Conservation (phyloP, 2,329 filamentous ascomycete genomes). For the Fusarium pseudonygamai region DNA sequence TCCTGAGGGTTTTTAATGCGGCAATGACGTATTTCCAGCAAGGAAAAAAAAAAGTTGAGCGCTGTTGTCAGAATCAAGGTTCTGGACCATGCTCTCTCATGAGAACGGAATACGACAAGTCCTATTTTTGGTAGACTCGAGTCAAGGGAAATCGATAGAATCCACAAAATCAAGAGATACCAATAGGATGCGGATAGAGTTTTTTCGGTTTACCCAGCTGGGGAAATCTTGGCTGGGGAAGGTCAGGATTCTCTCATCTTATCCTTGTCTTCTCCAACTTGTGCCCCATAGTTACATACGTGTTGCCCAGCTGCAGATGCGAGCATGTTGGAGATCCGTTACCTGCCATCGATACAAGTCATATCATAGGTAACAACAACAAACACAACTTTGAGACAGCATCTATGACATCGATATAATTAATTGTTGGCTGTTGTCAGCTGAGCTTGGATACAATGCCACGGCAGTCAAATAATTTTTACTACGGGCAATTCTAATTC, state of each 20-base stretch:
- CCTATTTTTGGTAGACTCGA: slow-evolving; percentile 1
- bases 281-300: neutral
- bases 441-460: neutral
- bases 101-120: slow-evolving; percentile 3
- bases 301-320: neutral
- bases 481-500: neutral
- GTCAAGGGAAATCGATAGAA: neutral
- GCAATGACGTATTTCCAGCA: slow-evolving; percentile 38
- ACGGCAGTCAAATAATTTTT: neutral
- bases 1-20: slow-evolving; percentile 10
- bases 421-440: too few relatives aligned
- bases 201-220: slow-evolving; percentile 14
- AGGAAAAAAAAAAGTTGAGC: neutral
- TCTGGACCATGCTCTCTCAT: slow-evolving; percentile 16
- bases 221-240: slow-evolving; percentile 15
- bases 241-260: slow-evolving; percentile 1
- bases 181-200: neutral
- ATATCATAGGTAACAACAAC: neutral
- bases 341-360: neutral
- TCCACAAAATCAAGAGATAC: slow-evolving; percentile 1
- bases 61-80: slow-evolving; percentile 26
- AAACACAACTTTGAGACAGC: neutral
- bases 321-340: slow-evolving; percentile 3
- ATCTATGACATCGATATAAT: neutral
- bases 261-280: slow-evolving; percentile 23